Evolutionary conservation across 495 filamentous ascomycete species (phyloP), one percentile per base, ranked within the genome.

Genomic region (Penicillium macrosclerotiorum): DNA sequence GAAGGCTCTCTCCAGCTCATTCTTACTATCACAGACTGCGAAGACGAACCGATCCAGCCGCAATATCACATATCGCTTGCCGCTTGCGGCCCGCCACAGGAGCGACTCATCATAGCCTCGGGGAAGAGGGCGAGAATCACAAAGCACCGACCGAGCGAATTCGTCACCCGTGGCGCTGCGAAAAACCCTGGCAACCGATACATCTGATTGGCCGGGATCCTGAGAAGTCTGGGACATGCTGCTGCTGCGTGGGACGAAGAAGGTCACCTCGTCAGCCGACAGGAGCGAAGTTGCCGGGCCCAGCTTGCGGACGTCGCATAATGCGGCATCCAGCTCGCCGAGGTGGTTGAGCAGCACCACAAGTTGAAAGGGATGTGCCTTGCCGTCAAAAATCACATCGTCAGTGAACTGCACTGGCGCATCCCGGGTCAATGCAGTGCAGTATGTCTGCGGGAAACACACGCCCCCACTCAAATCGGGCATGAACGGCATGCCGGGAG

Each of bases 401-500:
- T 54, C 51, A 34, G 51, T 45, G 24, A 54, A 54, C 5, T 31
- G 40, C 22, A 49, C 45, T 23, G n/a, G 12, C 11, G 34, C 17
- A 19, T 31, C 11, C 4, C 12, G 19, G 5, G 22, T 16, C 11
- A 49, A 7, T 4, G 37, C 13, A 6, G 39, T 36, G n/a, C 51
- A 54, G 18, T 45, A 54, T 19, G 35, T 41, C 24, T 54, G 51
- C 3, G 51, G 51, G 13, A 49, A 49, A 26, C 17, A 38, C 0
- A 45, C 8, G 3, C 51, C 51, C 17, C 51, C 51, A 9, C 18
- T 14, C 2, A 35, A 35, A 9, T 54, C 45, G 3, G 51, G 31
- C 12, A 54, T 25, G 24, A 72, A 73, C 0, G 64, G 62, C 54
- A 70, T 59, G 3, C 59, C 66, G 1, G 31, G 19, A 1, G 32